phyloP scores from a whole-genome alignment of 805 yeast species.

The Wickerhamomyces xylosicus region DNA sequence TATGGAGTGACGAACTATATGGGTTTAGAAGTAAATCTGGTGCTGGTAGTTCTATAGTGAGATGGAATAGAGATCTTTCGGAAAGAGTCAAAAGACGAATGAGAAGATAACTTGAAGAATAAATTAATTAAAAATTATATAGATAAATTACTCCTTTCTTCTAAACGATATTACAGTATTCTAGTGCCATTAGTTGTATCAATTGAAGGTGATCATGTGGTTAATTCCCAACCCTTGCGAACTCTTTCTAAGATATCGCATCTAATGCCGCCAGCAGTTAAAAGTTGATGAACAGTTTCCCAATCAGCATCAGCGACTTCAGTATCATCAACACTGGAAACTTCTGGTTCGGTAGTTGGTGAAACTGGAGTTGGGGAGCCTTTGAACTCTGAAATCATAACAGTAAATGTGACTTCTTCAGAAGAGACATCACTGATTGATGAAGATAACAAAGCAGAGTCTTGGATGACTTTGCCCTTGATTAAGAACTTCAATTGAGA shows the following conservation, averaged over 20 bases:
- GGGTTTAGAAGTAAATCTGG: slow-evolving; percentile 30
- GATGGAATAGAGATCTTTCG: slow-evolving; percentile 52
- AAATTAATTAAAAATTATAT: too few relatives aligned
- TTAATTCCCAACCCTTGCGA: slow-evolving; percentile 29
- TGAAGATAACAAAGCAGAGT: slow-evolving; percentile 29
- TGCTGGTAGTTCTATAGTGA: slow-evolving; percentile 30
- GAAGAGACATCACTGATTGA: slow-evolving; percentile 19
- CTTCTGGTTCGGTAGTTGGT: slow-evolving; percentile 1
- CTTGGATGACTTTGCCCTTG: slow-evolving; percentile 55
- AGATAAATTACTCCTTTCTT: too few relatives aligned
- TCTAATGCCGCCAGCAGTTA: slow-evolving; percentile 25
- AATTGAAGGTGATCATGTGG: slow-evolving; percentile 13
- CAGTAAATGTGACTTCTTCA: slow-evolving; percentile 25
- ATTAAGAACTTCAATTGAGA: slow-evolving; percentile 38
- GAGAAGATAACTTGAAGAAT: slow-evolving; percentile 16
- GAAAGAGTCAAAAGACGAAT: slow-evolving; percentile 37
- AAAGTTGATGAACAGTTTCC: slow-evolving; percentile 28
- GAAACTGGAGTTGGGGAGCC: neutral
- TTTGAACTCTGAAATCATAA: slow-evolving; percentile 21
- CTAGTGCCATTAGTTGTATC: too few relatives aligned
- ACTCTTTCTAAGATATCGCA: slow-evolving; percentile 24
- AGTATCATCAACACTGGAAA: neutral
- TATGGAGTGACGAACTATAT: slow-evolving; percentile 29
- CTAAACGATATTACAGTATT: too few relatives aligned
- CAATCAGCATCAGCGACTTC: slow-evolving; percentile 19